Evolutionary conservation across 1,284 basidiomycete species (phyloP).

Genomic region (Bjerkandera adusta): DNA sequence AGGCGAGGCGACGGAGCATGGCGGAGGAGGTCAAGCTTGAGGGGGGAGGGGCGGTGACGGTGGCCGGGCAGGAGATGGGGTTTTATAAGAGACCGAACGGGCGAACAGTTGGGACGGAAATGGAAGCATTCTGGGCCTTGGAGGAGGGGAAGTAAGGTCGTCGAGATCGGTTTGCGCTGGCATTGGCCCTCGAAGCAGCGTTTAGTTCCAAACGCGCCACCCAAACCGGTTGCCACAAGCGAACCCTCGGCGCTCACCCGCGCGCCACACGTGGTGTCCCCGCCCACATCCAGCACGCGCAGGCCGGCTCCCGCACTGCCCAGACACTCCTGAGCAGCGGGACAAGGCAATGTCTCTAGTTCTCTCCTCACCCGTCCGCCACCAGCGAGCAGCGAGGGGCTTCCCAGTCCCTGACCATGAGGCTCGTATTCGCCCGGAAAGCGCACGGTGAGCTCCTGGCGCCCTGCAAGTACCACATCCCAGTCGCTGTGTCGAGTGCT

Average conservation of each 20-base stretch:
- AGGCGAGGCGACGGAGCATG: conserved; percentile 15
- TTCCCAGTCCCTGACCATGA: too few species aligned
- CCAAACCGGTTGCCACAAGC: background rate
- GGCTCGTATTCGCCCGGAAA: too few species aligned
- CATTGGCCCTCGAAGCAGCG: conserved; percentile 4
- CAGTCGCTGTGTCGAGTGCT: too few species aligned
- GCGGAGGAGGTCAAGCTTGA: background rate
- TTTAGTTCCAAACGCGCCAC: conserved; percentile 11
- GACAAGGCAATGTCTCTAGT: too few species aligned
- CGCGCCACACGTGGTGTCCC: conserved; percentile 2
- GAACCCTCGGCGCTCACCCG: background rate
- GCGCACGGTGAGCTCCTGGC: too few species aligned
- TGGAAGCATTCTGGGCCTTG: background rate
- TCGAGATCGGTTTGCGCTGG: conserved; percentile 2
- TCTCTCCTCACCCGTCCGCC: too few species aligned
- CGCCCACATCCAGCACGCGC: background rate
- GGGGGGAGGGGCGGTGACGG: conserved; percentile 5
- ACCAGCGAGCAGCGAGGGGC: too few species aligned
- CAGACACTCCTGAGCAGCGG: too few species aligned
- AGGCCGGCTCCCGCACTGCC: too few species aligned
- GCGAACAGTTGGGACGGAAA: conserved; percentile 1
- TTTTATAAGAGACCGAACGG: conserved; percentile 8
- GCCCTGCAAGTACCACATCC: too few species aligned
- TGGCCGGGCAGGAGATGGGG: background rate
- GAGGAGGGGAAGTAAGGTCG: conserved; percentile 3